Percentiles rank a stretch among this genome's conserved stretches.
Evolutionary conservation across 2,329 filamentous ascomycete species (phyloP).

Genomic region (Pseudogymnoascus sp.): DNA sequence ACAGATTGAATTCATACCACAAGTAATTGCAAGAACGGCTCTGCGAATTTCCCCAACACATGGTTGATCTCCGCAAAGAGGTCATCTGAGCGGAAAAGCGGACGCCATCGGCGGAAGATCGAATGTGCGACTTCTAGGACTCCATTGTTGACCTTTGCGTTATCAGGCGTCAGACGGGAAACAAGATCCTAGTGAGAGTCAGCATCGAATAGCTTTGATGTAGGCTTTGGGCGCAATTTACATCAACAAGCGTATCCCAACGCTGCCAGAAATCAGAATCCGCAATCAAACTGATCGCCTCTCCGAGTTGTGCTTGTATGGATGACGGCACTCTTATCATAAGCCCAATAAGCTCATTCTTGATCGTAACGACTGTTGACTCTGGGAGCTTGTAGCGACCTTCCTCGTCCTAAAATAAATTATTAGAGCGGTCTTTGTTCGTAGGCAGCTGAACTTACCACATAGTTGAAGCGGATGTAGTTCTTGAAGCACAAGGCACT

Average conservation of each 20-base stretch:
- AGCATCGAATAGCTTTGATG: conserved; percentile 14
- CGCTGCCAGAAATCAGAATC: conserved; percentile 95
- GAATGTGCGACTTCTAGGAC: conserved; percentile 96
- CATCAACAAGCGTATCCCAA: conserved; percentile 92
- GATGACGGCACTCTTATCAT: conserved; percentile 88
- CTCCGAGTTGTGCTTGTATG: conserved; percentile 88
- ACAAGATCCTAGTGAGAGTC: conserved; percentile 62
- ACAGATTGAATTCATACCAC: conserved; percentile 42
- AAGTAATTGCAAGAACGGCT: conserved; percentile 74
- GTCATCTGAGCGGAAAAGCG: conserved; percentile 85
- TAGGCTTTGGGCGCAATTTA: conserved; percentile 33
- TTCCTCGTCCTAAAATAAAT: conserved; percentile 64
- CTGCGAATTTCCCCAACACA: conserved; percentile 76
- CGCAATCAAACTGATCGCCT: conserved; percentile 93
- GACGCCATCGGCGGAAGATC: conserved; percentile 93
- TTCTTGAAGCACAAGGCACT: conserved; percentile 97
- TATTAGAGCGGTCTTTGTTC: conserved; percentile 15
- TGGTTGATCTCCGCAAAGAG: conserved; percentile 95
- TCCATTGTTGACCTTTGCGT: conserved; percentile 81
- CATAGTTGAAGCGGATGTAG: conserved; percentile 90
- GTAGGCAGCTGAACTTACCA: conserved; percentile 42
- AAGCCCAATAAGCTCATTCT: conserved; percentile 86
- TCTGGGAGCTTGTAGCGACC: conserved; percentile 81
- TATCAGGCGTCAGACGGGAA: conserved; percentile 71
- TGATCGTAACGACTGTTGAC: conserved; percentile 83